Base-by-base conservation (phyloP, 805 yeast genomes). In the Peterozyma toletana region DNA sequence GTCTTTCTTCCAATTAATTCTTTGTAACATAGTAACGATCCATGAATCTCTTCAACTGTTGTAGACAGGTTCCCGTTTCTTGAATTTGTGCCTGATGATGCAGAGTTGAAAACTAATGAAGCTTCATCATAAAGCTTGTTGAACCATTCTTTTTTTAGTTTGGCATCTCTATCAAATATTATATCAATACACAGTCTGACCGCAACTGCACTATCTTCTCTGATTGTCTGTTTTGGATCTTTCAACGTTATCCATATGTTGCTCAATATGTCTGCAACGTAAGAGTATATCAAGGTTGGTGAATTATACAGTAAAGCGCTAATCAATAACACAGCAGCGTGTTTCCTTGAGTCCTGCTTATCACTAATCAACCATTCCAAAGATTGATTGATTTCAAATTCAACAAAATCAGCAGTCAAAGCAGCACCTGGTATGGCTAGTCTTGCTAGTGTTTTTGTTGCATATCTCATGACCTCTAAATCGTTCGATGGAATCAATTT, bases 311-410 rank as follows among this genome's bases (percentile, higher is more conserved):
- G 96, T 48, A 93, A 72, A 1, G 96, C 84, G 7, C 83, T 77
- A 35, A 93, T 77, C 36, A 88, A 80, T 42, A 91, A 68, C 34
- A 89, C 80, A 1, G 97, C 96, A 0, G 97, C 96, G 57, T 91
- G 97, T 50, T 93, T 78, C 54, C 95, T 77, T 38, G 77, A 75
- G 53, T 88, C 96, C 54, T 84, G 88, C 50, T 87, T 82, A 49
- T 89, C 96, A n/a, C 83, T 73, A 31, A 87, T 86, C 18, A 91
- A 73, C 91, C 96, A 84, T 61, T 93, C 99, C 41, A 91, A 71
- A 35, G 96, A 87, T 40, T 86, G 73, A 56, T 84, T 86, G 9
- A 93, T 93, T 60, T 91, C 96, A 53, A 79, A 85, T 49, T 91
- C 97, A 27, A 93, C 96, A 59, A 91, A 84, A 41, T 89, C 96